Evolutionary conservation across 176 grass and related monocot genomes (phyloP).

Genomic region (Aegilops longissima): DNA sequence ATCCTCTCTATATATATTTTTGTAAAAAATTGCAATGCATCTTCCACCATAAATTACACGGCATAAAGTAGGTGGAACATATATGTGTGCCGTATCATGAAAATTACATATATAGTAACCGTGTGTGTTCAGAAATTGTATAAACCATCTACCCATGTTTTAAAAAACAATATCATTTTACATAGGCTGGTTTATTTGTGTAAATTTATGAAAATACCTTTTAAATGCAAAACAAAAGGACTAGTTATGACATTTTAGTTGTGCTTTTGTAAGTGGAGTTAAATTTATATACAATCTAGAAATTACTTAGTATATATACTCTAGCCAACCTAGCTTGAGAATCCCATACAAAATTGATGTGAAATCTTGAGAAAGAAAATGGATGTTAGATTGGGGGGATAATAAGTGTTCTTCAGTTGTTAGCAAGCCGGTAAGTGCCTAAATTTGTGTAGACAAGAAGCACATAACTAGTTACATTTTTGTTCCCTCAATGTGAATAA

Average conservation of each 20-base stretch:
- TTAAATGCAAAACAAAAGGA: background rate
- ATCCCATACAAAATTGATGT: background rate
- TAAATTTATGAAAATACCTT: background rate
- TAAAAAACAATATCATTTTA: background rate
- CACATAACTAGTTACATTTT: background rate
- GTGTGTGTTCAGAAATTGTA: background rate
- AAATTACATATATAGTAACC: background rate
- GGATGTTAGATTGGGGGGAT: background rate
- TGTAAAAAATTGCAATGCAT: background rate
- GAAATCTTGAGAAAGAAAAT: background rate
- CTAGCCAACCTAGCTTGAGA: background rate
- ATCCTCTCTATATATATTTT: background rate
- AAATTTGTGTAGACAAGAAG: background rate
- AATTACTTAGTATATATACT: background rate
- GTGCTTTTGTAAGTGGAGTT: background rate
- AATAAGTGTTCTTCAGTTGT: background rate
- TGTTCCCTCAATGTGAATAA: background rate
- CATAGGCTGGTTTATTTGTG: background rate
- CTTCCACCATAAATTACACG: background rate
- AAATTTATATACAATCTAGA: background rate
- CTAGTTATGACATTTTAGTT: background rate
- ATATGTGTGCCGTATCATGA: background rate
- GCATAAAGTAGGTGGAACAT: background rate
- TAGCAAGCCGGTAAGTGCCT: background rate
- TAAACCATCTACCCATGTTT: background rate